phyloP scores from a whole-genome alignment of 78 protist species.

The Dictyostelium brefeldianum region DNA sequence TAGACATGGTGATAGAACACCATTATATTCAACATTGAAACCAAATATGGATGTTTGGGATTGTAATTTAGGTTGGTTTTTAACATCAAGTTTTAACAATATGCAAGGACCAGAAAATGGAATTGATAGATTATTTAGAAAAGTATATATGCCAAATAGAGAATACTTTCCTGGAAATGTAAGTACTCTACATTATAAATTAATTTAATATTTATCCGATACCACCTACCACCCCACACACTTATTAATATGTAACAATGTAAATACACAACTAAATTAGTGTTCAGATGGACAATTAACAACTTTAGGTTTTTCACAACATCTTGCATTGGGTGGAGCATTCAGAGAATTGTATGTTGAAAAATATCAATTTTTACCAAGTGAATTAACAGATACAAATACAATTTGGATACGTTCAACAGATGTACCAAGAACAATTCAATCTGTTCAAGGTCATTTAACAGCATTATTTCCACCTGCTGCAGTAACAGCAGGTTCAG shows the following conservation, averaged over 20 bases:
- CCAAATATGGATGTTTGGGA: conserved; percentile 46
- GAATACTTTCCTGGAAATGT: conserved; percentile 63
- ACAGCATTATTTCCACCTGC: conserved; percentile 50
- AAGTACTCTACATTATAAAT: too few species aligned
- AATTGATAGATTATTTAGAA: conserved; percentile 36
- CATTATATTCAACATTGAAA: conserved; percentile 37
- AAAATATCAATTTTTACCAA: conserved; percentile 35
- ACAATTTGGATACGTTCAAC: conserved; percentile 70
- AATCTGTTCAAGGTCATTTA: conserved; percentile 66
- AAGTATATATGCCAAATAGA: conserved; percentile 46
- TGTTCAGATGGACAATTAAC: conserved; percentile 81
- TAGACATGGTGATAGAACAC: conserved; percentile 83
- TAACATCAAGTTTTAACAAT: conserved; percentile 36
- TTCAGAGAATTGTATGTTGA: conserved; percentile 64
- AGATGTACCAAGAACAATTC: conserved; percentile 78
- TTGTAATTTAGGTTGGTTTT: conserved; percentile 39
- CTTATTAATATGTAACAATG: too few species aligned
- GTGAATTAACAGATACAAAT: not conserved
- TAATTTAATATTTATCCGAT: too few species aligned
- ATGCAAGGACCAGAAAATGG: not conserved
- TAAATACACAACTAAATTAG: too few species aligned
- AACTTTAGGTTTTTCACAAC: conserved; percentile 50
- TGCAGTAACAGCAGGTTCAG: not conserved
- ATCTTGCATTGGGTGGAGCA: conserved; percentile 19
- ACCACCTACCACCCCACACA: too few species aligned